These are phyloP conservation scores for Cyclotella choctawhatcheeana DNA, from an alignment of 108 stramenopile genomes.

Conservation along the genomic window DNA sequence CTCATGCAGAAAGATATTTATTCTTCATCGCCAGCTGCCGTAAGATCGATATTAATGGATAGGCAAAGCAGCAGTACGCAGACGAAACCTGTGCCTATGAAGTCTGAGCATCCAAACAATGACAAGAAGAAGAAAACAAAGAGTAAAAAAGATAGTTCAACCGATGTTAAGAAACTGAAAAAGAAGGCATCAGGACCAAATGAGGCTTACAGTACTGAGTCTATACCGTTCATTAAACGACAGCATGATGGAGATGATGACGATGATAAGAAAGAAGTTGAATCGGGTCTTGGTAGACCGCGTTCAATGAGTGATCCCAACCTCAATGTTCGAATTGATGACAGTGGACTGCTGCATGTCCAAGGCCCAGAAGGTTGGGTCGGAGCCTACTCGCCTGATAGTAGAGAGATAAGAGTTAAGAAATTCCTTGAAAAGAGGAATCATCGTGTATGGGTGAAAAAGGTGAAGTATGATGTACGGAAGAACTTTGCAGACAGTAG, in stretches of 20 bases:
- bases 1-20: slow-evolving; percentile 30
- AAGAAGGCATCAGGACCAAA: slow-evolving; percentile 23
- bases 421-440: slow-evolving; percentile 93
- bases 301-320: slow-evolving; percentile 88
- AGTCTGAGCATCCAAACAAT: slow-evolving; percentile 9
- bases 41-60: slow-evolving; percentile 24
- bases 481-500: slow-evolving; percentile 98
- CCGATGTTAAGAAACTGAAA: slow-evolving; percentile 43
- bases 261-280: slow-evolving; percentile 51
- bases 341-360: slow-evolving; percentile 73
- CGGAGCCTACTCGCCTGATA: slow-evolving; percentile 96
- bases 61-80: slow-evolving; percentile 11
- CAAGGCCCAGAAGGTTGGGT: slow-evolving; percentile 90
- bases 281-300: slow-evolving; percentile 79
- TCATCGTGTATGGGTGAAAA: slow-evolving; percentile 96
- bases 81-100: background rate
- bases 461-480: slow-evolving; percentile 98
- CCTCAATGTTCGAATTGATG: slow-evolving; percentile 58
- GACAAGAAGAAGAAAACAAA: slow-evolving; percentile 28
- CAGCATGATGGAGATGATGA: slow-evolving; percentile 33
- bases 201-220: slow-evolving; percentile 11
- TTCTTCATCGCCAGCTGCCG: slow-evolving; percentile 34
- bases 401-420: slow-evolving; percentile 85
- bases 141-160: slow-evolving; percentile 26
- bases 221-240: slow-evolving; percentile 23